These are phyloP conservation scores for Apiotrichum veenhuisii DNA, from an alignment of 1,284 basidiomycete species.

Conservation along the genomic window DNA sequence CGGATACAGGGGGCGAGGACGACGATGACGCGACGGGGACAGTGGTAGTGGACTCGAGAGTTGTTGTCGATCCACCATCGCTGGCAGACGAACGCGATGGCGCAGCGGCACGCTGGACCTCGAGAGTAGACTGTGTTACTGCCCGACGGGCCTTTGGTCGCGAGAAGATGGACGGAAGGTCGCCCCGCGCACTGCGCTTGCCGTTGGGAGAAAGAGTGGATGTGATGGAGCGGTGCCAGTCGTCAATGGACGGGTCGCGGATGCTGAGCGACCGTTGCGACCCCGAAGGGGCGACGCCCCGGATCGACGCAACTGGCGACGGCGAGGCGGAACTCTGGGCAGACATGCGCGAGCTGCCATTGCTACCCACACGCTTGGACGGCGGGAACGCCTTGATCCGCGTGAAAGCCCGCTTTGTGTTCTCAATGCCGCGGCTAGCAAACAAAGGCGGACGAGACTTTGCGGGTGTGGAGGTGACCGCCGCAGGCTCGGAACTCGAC, in stretches of 20 bases:
- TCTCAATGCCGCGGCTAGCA: slow-evolving; percentile 25
- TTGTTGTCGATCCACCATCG: neutral
- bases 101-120: neutral
- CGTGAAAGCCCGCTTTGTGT: slow-evolving; percentile 30
- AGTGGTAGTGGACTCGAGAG: neutral
- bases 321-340: neutral
- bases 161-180: slow-evolving; percentile 11
- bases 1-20: neutral
- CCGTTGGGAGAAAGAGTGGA: slow-evolving; percentile 5
- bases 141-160: slow-evolving; percentile 11
- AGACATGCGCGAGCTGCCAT: neutral
- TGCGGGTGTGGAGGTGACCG: slow-evolving; percentile 3
- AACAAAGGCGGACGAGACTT: slow-evolving; percentile 18
- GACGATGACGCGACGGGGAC: too few species aligned
- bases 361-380: slow-evolving; percentile 8
- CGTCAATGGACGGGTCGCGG: neutral
- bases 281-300: neutral
- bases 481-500: slow-evolving; percentile 8
- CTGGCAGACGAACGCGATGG: slow-evolving; percentile 7
- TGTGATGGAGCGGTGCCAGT: neutral
- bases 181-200: slow-evolving; percentile 10
- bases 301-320: slow-evolving; percentile 13
- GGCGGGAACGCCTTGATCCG: slow-evolving; percentile 38
- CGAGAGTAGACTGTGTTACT: neutral
- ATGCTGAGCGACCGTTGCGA: neutral